A percentile compares a stretch with the other conserved stretches of the same genome.
Evolutionary conservation across 1,284 basidiomycete species (phyloP).

Genomic region (Cryptococcus sp.): DNA sequence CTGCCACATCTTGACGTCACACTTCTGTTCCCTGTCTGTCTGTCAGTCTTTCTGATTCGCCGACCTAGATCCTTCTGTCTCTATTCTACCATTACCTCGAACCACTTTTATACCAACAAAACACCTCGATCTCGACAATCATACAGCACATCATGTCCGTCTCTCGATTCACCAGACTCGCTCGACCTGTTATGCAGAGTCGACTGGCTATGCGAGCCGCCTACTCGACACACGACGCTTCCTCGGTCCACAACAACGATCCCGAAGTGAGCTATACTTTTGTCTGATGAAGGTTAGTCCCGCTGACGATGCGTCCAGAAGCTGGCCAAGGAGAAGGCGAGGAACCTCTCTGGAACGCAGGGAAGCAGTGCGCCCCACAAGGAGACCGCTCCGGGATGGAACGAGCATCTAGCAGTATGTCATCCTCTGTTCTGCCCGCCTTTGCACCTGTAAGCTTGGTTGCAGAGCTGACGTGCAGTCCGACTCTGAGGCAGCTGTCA

Average conservation of each 20-base stretch:
- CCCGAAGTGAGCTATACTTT: conserved; percentile 1
- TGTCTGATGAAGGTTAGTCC: background rate
- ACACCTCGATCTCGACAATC: no score
- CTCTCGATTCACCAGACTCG: conserved; percentile 2
- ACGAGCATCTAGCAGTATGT: conserved; percentile 42
- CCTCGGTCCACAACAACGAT: conserved; percentile 1
- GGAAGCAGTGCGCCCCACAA: conserved; percentile 29
- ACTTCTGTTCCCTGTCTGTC: no score
- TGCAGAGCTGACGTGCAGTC: conserved; percentile 26
- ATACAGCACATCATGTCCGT: conserved; percentile 2
- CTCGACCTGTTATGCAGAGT: background rate
- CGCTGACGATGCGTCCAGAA: conserved; percentile 11
- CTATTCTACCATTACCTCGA: no score
- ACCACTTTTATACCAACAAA: no score
- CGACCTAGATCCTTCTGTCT: no score
- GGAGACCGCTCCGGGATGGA: conserved; percentile 41
- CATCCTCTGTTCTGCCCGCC: no score
- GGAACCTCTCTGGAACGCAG: conserved; percentile 32
- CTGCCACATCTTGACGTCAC: no score
- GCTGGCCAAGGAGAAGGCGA: conserved; percentile 34
- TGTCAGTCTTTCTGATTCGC: no score
- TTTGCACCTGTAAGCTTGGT: no score
- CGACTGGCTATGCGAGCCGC: background rate
- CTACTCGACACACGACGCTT: background rate
- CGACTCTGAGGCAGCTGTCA: conserved; percentile 38